Percentiles rank a stretch among this genome's conserved stretches.
Conservation (phyloP, 2,329 filamentous ascomycete species). For the Dothideomycetidae sp. region DNA sequence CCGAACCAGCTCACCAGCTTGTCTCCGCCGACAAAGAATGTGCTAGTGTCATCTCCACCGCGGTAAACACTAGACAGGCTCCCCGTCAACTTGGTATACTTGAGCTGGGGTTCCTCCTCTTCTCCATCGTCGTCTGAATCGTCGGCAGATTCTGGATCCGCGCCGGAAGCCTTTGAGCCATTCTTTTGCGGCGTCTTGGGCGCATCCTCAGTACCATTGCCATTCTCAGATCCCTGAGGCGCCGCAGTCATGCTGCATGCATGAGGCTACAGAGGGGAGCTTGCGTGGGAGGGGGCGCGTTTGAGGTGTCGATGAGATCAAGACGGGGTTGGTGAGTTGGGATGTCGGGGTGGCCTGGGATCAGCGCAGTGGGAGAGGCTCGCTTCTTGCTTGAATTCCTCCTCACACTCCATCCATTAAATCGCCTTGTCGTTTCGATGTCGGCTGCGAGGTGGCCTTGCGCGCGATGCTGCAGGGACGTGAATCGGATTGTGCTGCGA, state of each 20-base stretch:
- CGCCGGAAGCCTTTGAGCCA: background rate
- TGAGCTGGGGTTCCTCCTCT: slow-evolving; percentile 86
- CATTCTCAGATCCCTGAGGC: slow-evolving; percentile 14
- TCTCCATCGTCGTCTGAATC: slow-evolving; percentile 47
- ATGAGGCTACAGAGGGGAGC: slow-evolving; percentile 13
- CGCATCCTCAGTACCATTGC: slow-evolving; percentile 12
- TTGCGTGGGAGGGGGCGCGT: background rate
- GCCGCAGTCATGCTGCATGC: slow-evolving; percentile 25
- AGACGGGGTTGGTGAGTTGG: background rate
- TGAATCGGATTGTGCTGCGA: background rate
- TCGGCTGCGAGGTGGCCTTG: slow-evolving; percentile 8
- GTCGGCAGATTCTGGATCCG: slow-evolving; percentile 19
- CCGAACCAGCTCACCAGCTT: slow-evolving; percentile 58
- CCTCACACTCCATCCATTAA: slow-evolving; percentile 1
- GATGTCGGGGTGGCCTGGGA: slow-evolving; percentile 4
- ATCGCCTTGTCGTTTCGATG: background rate
- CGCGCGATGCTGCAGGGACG: slow-evolving; percentile 1
- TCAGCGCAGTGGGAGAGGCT: background rate
- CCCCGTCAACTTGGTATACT: slow-evolving; percentile 77
- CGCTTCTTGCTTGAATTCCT: slow-evolving; percentile 1
- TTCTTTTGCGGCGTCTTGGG: slow-evolving; percentile 14
- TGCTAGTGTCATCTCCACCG: slow-evolving; percentile 87
- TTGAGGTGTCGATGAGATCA: background rate
- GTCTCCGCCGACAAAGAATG: slow-evolving; percentile 80
- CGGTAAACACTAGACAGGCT: slow-evolving; percentile 70